Base-by-base conservation (phyloP, 2,329 filamentous ascomycete species). In the Calonectria leucothoes region DNA sequence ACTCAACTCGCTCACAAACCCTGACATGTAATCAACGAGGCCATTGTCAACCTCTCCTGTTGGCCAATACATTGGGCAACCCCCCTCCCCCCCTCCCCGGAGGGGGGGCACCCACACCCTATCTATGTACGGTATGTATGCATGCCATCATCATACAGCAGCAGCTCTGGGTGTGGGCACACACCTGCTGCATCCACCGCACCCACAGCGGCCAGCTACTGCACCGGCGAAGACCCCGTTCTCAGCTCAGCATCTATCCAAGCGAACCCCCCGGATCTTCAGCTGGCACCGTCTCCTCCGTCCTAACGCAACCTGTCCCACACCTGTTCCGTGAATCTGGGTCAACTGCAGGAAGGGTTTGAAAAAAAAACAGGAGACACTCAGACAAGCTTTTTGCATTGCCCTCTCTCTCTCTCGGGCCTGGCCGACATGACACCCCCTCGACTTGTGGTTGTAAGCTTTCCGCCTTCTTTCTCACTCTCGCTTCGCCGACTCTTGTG, bases 291-390 rank as follows among this genome's bases (percentile, higher is more conserved):
- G 66, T 59, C 49, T 39, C 27, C 25, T 29, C 57, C 39, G 33
- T 66, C 31, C 51, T 51, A 64, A 64, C 57, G 35, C 31, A 29
- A 39, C 20, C 35, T 17, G 59, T 69, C 59, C 65, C 70, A 69
- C 70, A 72, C 66, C 45, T 31, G 57, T 69, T 59, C 70, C 66
- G 39, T 33, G 70, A 51, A 52, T 66, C 59, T 66, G 70, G 70
- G 66, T 72, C 70, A 49, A 11, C 39, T 15, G 42, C 59, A 63
- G 59, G 66, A 61, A 66, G 39, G 23, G 25, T 23, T n/a, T n/a
- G 15, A 23, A 35, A 37, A 14, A 27, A 57, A 39, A 59, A 23
- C 23, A 39, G 2, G 37, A 59, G 23, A 39, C 20, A 10, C 29
- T 15, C 23, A 37, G 29, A 33, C 27, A 45, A 48, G 25, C 35